A percentile compares a stretch with the other conserved stretches of the same genome.
Conservation (phyloP, 768 basidiomycete genomes). For the Panaeolus papilionaceus region DNA sequence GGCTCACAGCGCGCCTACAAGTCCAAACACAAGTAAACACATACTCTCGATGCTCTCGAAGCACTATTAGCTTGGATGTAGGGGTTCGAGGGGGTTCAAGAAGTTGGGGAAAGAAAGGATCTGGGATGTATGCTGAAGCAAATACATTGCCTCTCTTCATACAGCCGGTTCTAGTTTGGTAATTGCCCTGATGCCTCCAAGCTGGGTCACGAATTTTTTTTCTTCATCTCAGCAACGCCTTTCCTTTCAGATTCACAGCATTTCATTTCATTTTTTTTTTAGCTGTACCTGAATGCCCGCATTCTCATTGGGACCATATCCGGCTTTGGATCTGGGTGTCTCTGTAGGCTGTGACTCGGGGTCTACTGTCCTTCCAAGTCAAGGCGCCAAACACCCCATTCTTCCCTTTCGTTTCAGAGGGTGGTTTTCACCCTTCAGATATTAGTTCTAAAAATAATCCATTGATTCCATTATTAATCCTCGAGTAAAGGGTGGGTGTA, state of each 20-base stretch:
- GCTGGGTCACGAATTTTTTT: too few species aligned
- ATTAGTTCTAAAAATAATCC: too few species aligned
- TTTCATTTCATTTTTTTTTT: background rate
- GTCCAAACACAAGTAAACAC: slow-evolving; percentile 4
- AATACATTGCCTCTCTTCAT: background rate
- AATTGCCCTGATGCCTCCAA: too few species aligned
- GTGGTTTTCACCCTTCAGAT: background rate
- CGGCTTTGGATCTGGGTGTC: background rate
- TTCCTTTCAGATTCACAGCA: too few species aligned
- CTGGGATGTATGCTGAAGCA: background rate
- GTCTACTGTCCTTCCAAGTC: background rate
- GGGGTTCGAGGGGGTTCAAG: background rate
- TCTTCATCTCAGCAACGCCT: too few species aligned
- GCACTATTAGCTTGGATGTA: background rate
- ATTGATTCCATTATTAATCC: too few species aligned
- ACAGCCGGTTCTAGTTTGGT: too few species aligned
- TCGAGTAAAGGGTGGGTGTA: too few species aligned
- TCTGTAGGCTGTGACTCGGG: background rate
- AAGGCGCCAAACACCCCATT: background rate
- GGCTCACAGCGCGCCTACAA: background rate
- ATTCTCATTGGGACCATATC: background rate
- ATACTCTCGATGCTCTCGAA: background rate
- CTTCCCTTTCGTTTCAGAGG: background rate
- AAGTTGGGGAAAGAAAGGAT: background rate
- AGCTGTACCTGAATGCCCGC: background rate